These are phyloP conservation scores for Solanum virginianum DNA, from an alignment of 257 asterid genomes.

Conservation along the genomic window DNA sequence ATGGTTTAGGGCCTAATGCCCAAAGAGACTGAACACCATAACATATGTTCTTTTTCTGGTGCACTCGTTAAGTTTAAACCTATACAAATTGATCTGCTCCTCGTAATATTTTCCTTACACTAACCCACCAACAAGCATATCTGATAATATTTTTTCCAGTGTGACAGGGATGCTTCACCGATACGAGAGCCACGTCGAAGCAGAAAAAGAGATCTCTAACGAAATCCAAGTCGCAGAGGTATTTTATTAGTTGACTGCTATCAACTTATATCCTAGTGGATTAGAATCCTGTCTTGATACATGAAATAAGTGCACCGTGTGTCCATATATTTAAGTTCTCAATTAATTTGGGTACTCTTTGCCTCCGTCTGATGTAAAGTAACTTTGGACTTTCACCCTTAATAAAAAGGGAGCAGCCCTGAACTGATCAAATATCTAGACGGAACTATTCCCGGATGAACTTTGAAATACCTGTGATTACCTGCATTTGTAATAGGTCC, in stretches of 20 bases:
- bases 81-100: background rate
- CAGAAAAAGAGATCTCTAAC: background rate
- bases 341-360: background rate
- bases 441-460: background rate
- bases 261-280: no score
- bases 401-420: background rate
- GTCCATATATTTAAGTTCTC: background rate
- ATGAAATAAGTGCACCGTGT: background rate
- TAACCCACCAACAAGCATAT: background rate
- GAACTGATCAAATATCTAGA: background rate
- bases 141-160: background rate
- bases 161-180: background rate
- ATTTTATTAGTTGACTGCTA: no score
- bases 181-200: background rate
- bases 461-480: background rate
- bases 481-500: background rate
- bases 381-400: background rate
- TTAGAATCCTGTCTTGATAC: no score
- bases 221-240: no score
- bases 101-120: background rate
- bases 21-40: background rate
- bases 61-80: background rate
- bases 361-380: background rate
- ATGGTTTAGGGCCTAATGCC: background rate
- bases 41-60: background rate